Evolutionary conservation across 2,329 filamentous ascomycete genomes (phyloP), one percentile per base, ranked within the genome.

Genomic region (Penicillium freii): DNA sequence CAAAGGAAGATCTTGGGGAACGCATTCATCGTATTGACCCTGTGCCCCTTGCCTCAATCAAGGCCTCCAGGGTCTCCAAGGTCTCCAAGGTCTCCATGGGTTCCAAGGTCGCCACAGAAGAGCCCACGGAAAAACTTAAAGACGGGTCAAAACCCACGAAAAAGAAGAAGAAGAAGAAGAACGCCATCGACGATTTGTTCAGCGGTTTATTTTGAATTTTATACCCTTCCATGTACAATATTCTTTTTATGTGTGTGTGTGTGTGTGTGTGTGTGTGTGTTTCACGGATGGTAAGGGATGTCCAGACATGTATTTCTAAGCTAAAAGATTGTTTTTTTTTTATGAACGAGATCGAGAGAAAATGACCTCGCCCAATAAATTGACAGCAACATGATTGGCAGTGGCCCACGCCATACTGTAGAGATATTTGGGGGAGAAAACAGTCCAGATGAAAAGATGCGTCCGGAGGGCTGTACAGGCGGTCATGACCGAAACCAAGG

Each of bases 361-460:
- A 43, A 58, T 45, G 5, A 63, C 21, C 31, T 85, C 80, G 1
- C 85, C 86, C 5, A 83, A 78, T 34, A 92, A 66, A 72, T 93
- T 92, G 43, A 93, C 79, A 38, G 83, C 71, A 59, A 92, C 71
- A 82, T 99, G 93, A 78, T 92, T 91, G 8, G 85, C 90, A 45
- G 93, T 70, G 61, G 84, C 86, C 95, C 94, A 99, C 15, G 89
- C 91, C 81, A 94, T 88, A 62, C 87, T 90, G 73, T 96, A 99
- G 64, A 99, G 77, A 73, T 92, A 97, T 75, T 97, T 99, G 0
- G 94, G 94, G 62, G 91, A 96, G 74, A 99, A 99, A 11, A 99
- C 94, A 0, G 93, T 97, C 94, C 94, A 99, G 60, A 99, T 92
- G 72, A 99, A 99, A 57, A 99, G 75, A 80, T 99, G 94, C 31